Evolutionary conservation across 2,329 filamentous ascomycete genomes (phyloP).

Genomic region (Colletotrichum coccodes): DNA sequence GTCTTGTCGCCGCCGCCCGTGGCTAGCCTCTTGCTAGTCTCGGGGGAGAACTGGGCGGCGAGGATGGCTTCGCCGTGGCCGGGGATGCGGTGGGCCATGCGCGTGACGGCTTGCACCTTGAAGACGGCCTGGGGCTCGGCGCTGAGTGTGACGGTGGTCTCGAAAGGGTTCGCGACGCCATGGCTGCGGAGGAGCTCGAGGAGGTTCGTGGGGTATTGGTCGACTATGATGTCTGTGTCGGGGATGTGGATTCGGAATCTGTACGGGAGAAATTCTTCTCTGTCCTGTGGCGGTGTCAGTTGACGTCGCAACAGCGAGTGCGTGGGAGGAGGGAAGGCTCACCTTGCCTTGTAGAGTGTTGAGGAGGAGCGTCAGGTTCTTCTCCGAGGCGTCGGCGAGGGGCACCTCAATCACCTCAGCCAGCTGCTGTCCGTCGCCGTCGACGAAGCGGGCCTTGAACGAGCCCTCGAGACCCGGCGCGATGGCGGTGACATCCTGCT

Average conservation of each 20-base stretch:
- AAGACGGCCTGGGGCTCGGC: slow-evolving; percentile 91
- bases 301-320: background rate
- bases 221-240: slow-evolving; percentile 61
- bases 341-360: slow-evolving; percentile 86
- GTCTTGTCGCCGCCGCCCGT: slow-evolving; percentile 93
- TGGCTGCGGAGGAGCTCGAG: slow-evolving; percentile 64
- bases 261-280: slow-evolving; percentile 70
- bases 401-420: slow-evolving; percentile 78
- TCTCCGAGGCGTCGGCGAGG: slow-evolving; percentile 85
- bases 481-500: slow-evolving; percentile 78
- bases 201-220: slow-evolving; percentile 66
- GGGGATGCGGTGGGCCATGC: slow-evolving; percentile 87
- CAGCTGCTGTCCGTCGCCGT: slow-evolving; percentile 79
- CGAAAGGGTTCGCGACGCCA: slow-evolving; percentile 68
- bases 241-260: slow-evolving; percentile 70
- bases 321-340: slow-evolving; percentile 39
- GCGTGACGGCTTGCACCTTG: slow-evolving; percentile 88
- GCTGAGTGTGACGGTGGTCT: slow-evolving; percentile 64
- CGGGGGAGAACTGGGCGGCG: slow-evolving; percentile 85
- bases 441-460: slow-evolving; percentile 87
- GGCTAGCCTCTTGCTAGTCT: slow-evolving; percentile 79
- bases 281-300: slow-evolving; percentile 49
- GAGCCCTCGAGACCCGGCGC: slow-evolving; percentile 77
- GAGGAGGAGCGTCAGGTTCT: slow-evolving; percentile 87
- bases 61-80: slow-evolving; percentile 95